Evolutionary conservation across 305 asterid species (phyloP).

Genomic region (Solanum aculeatissimum): DNA sequence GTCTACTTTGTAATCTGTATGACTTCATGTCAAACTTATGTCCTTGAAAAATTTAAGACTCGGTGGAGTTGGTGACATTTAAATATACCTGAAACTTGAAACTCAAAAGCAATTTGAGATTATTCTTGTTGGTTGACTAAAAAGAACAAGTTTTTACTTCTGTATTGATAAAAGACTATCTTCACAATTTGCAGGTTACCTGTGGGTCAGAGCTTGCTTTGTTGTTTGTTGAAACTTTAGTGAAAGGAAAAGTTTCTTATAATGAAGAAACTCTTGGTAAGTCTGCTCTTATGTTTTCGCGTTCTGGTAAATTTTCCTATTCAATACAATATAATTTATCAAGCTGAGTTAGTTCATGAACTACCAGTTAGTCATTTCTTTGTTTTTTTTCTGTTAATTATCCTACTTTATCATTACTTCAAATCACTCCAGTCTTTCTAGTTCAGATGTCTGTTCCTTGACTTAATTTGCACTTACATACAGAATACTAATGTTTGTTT

Average conservation of each 20-base stretch:
- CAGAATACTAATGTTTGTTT: background rate
- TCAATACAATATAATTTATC: background rate
- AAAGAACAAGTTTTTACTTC: background rate
- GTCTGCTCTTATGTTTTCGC: slow-evolving; percentile 11
- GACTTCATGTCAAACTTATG: background rate
- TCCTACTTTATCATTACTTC: background rate
- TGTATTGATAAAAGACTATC: background rate
- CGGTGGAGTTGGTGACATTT: background rate
- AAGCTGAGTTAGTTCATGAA: background rate
- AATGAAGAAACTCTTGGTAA: slow-evolving; percentile 64
- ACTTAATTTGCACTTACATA: background rate
- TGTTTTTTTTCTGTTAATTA: background rate
- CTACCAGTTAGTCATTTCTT: background rate
- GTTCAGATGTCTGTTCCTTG: background rate
- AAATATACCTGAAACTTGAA: background rate
- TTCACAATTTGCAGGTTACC: slow-evolving; percentile 44
- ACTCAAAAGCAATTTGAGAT: background rate
- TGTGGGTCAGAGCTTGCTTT: slow-evolving; percentile 95
- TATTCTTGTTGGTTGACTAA: background rate
- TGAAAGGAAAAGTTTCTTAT: slow-evolving; percentile 59
- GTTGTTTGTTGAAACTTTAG: slow-evolving; percentile 71
- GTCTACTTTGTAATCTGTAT: background rate
- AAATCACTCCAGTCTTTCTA: background rate
- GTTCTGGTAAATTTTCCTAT: background rate
- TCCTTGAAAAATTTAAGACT: background rate